A percentile compares a stretch with the other conserved stretches of the same genome.
Evolutionary conservation across 768 basidiomycete species (phyloP).

Genomic region (Tulasnella sp.): DNA sequence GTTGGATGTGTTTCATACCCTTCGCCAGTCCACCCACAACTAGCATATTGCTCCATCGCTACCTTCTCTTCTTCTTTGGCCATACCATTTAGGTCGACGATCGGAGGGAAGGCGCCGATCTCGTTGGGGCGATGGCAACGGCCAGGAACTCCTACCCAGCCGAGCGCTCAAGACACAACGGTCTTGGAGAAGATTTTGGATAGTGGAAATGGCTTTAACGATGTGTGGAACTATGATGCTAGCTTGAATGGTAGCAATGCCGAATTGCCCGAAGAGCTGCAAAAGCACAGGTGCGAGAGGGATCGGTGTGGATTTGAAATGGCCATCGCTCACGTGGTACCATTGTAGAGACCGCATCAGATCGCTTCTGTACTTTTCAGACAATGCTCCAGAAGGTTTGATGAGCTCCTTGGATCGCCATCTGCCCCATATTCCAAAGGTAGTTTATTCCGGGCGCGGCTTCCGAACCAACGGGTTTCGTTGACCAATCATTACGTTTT

Average conservation of each 20-base stretch:
- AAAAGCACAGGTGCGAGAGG: neutral
- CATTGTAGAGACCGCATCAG: constrained; percentile 28
- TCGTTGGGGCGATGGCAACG: constrained; percentile 14
- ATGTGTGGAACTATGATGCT: neutral
- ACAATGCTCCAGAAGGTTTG: constrained; percentile 29
- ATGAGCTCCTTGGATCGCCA: constrained; percentile 24
- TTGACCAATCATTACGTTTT: neutral
- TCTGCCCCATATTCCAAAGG: constrained; percentile 28
- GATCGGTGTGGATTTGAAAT: neutral
- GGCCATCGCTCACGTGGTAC: neutral
- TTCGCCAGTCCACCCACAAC: neutral
- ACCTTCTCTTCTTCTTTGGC: neutral
- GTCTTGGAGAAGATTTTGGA: constrained; percentile 15
- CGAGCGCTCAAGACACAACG: neutral
- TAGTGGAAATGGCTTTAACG: constrained; percentile 12
- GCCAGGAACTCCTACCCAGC: neutral
- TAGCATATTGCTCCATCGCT: constrained; percentile 7
- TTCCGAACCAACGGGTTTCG: neutral
- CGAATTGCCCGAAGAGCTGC: neutral
- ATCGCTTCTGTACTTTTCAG: constrained; percentile 29
- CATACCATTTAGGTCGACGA: constrained; percentile 17
- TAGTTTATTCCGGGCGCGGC: neutral
- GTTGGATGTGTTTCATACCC: constrained; percentile 13
- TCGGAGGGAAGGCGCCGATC: constrained; percentile 1
- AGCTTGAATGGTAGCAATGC: neutral